Evolutionary conservation across 1,139 yeast genomes (phyloP).

Genomic region (Martiniozyma asiatica): DNA sequence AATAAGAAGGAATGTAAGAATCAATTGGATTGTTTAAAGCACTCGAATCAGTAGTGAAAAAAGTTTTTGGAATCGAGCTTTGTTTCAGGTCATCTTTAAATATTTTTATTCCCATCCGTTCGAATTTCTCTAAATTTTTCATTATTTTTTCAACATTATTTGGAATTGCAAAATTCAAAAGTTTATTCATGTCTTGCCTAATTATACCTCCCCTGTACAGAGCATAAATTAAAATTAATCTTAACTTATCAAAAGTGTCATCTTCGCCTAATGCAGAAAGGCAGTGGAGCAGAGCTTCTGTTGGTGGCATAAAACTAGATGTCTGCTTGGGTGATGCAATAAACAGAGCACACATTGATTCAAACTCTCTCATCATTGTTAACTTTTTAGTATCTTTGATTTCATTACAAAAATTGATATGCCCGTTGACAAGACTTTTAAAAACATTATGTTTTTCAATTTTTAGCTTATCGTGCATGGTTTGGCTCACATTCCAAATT

Average conservation of each 20-base stretch:
- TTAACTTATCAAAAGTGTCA: conserved; percentile 39
- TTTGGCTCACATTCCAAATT: conserved; percentile 5
- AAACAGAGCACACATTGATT: conserved; percentile 4
- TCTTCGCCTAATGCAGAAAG: conserved; percentile 3
- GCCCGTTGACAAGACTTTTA: conserved; percentile 5
- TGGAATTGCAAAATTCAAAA: conserved; percentile 46
- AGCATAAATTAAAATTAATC: conserved; percentile 70
- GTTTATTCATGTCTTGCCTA: conserved; percentile 59
- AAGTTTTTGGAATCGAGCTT: conserved; percentile 27
- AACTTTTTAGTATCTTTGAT: conserved; percentile 4
- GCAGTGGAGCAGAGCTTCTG: conserved; percentile 47
- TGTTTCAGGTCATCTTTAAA: conserved; percentile 35
- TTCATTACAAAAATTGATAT: conserved; percentile 5
- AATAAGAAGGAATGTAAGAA: conserved; percentile 17
- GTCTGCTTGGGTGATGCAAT: conserved; percentile 4
- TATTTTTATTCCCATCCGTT: conserved; percentile 41
- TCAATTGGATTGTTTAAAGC: conserved; percentile 24
- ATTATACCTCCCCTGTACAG: conserved; percentile 77
- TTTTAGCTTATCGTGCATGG: conserved; percentile 2
- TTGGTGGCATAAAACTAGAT: conserved; percentile 25
- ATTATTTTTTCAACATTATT: conserved; percentile 41
- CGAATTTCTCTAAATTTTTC: conserved; percentile 43
- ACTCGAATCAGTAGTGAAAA: conserved; percentile 45
- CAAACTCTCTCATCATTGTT: conserved; percentile 4
- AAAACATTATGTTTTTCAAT: conserved; percentile 3